phyloP scores from a whole-genome alignment of 2,329 filamentous ascomycete species.

The Diaporthe eres region DNA sequence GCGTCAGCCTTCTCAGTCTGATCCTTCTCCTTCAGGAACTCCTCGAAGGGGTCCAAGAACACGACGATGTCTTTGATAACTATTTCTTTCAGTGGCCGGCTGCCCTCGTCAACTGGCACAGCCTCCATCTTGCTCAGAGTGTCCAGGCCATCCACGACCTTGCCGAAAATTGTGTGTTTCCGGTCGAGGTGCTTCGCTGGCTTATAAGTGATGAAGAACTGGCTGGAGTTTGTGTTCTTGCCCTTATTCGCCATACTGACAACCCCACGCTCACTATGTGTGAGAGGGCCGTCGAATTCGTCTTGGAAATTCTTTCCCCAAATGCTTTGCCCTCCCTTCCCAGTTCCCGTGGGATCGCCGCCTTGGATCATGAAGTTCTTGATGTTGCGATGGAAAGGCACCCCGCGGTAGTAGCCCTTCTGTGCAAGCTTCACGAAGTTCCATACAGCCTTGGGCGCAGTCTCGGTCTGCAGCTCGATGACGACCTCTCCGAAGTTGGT shows the following conservation, averaged over 20 bases:
- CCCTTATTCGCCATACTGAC: slow-evolving; percentile 98
- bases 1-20: slow-evolving; percentile 72
- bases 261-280: slow-evolving; percentile 85
- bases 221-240: slow-evolving; percentile 95
- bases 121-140: slow-evolving; percentile 83
- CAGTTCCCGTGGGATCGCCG: slow-evolving; percentile 93
- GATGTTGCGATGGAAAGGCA: slow-evolving; percentile 94
- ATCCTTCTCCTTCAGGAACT: slow-evolving; percentile 84
- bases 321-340: slow-evolving; percentile 88
- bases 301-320: slow-evolving; percentile 97
- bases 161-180: slow-evolving; percentile 97
- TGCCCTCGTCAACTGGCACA: slow-evolving; percentile 80
- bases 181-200: slow-evolving; percentile 87
- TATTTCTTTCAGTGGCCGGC: slow-evolving; percentile 83
- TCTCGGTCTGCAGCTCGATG: slow-evolving; percentile 91
- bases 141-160: slow-evolving; percentile 82
- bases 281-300: slow-evolving; percentile 90
- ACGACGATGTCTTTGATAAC: slow-evolving; percentile 86
- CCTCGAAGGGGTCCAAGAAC: slow-evolving; percentile 94
- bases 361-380: slow-evolving; percentile 98
- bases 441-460: slow-evolving; percentile 94
- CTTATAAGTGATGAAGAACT: slow-evolving; percentile 95
- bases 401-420: slow-evolving; percentile 88
- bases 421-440: slow-evolving; percentile 93
- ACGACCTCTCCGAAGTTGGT: slow-evolving; percentile 90